phyloP scores from a whole-genome alignment of 176 grass and related monocot species.

The Chloris gayana region DNA sequence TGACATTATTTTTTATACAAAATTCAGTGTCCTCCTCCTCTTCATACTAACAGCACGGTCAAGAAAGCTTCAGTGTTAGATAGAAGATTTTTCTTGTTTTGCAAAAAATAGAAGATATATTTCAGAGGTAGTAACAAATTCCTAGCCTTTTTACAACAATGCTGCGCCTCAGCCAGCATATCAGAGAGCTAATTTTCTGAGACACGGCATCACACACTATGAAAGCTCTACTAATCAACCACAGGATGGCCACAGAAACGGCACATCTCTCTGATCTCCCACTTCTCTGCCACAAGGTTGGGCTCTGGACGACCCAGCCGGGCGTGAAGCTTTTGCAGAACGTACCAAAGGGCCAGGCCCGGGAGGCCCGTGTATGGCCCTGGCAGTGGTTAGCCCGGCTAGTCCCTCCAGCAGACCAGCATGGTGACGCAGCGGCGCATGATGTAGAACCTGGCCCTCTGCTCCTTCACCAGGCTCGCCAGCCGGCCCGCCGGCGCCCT shows the following conservation, averaged over 20 bases:
- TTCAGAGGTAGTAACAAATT: background rate
- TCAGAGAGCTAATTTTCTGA: background rate
- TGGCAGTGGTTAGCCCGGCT: background rate
- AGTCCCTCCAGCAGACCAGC: constrained; percentile 83
- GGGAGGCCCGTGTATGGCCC: background rate
- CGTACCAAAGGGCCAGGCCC: background rate
- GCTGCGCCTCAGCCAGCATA: constrained; percentile 20
- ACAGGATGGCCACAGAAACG: constrained; percentile 45
- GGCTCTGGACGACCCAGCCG: constrained; percentile 1
- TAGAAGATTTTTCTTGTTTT: too few relatives aligned
- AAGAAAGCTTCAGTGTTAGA: too few relatives aligned
- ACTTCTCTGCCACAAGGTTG: background rate
- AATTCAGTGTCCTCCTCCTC: too few relatives aligned
- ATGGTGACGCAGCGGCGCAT: constrained; percentile 86
- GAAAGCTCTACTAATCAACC: background rate
- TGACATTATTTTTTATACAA: too few relatives aligned
- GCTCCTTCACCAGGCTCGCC: constrained; percentile 63
- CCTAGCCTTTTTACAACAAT: constrained; percentile 10
- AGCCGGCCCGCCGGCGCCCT: constrained; percentile 32
- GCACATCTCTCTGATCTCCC: constrained; percentile 41
- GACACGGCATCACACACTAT: too few relatives aligned
- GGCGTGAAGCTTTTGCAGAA: background rate
- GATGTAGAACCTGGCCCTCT: constrained; percentile 86
- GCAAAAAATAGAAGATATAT: too few relatives aligned
- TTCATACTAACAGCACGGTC: too few relatives aligned